Evolutionary conservation across 2,329 filamentous ascomycete genomes (phyloP), one percentile per base, ranked within the genome.

Genomic region (Allantophomopsis cytisporea): DNA sequence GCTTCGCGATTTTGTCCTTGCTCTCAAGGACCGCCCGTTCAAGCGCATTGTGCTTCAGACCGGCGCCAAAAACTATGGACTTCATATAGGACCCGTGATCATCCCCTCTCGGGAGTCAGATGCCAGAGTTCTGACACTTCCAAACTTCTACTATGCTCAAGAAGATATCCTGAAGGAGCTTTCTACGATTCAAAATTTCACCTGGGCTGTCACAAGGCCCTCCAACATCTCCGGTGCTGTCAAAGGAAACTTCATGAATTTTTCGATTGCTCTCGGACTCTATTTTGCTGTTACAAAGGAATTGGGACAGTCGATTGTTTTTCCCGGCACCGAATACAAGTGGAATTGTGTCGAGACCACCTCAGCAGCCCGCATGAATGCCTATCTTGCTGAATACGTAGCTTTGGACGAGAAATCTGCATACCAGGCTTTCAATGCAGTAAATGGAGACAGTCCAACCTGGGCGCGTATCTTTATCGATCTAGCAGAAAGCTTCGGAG

Each of bases 341-440:
- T 73, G 67, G 68, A 59, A 68, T 23, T 50, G 47, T 2, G 52
- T 57, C n/a, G 49, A 57, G 7, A 59, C 60, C 31, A 58, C 65
- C 43, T 64, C 59, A 33, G 62, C 57, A 2, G 66, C 64, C 5
- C 56, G 57, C 49, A 48, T 73, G 45, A 72, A 67, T 31, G 63
- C 58, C 0, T 66, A 68, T 42, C 57, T 72, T 18, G 57, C 55
- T 13, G 66, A 69, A 49, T 74, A 66, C 66, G 62, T 61, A 0
- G 64, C 63, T 0, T 48, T 73, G 15, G 61, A 56, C 2, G 56
- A 59, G 0, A 50, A 50, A 4, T 59, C 62, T 7, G 51, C 47
- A 38, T 60, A 69, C 42, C 51, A 72, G 47, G 61, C 58, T 13
- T 71, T 72, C 53, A 73, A 73, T 42, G 60, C 62, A 0, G 52